Percentiles rank a stretch among this genome's conserved stretches.
Evolutionary conservation across 139 green algal genomes (phyloP).

Genomic region (Chlamydomonas asymmetrica): DNA sequence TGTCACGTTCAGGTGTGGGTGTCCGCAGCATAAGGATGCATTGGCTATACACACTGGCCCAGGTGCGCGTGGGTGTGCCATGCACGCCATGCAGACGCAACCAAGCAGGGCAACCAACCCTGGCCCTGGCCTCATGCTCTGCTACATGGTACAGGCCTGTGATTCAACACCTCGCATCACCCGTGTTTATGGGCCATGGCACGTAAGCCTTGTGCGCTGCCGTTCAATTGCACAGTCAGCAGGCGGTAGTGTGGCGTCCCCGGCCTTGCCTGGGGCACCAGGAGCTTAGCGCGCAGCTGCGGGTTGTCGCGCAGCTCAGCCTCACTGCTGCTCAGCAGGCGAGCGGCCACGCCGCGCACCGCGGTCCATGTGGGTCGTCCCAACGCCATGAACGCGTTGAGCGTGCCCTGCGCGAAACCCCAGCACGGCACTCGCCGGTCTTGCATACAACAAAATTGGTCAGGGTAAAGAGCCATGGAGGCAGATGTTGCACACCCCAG

Average conservation of each 20-base stretch:
- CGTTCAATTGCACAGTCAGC: too few relatives aligned
- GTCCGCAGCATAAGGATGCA: background rate
- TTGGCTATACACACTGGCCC: background rate
- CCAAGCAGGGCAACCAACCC: background rate
- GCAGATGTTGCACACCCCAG: background rate
- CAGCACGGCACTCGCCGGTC: background rate
- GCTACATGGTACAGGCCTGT: too few relatives aligned
- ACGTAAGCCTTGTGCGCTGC: too few relatives aligned
- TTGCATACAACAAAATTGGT: background rate
- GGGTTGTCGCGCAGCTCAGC: slow-evolving; percentile 63
- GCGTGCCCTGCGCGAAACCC: slow-evolving; percentile 44
- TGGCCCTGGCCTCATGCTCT: background rate
- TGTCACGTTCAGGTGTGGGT: background rate
- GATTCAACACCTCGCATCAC: too few relatives aligned
- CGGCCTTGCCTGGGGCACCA: slow-evolving; percentile 58
- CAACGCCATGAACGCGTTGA: slow-evolving; percentile 88
- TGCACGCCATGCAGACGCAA: background rate
- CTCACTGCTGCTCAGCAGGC: slow-evolving; percentile 63
- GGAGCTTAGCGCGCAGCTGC: slow-evolving; percentile 39
- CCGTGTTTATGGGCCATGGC: too few relatives aligned
- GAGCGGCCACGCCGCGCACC: slow-evolving; percentile 52
- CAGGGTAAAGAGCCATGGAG: background rate
- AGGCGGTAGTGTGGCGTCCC: background rate
- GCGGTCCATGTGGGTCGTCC: slow-evolving; percentile 73
- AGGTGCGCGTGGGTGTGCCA: background rate